Evolutionary conservation across 495 filamentous ascomycete species (phyloP).

Genomic region (Penicillium robsamsonii): DNA sequence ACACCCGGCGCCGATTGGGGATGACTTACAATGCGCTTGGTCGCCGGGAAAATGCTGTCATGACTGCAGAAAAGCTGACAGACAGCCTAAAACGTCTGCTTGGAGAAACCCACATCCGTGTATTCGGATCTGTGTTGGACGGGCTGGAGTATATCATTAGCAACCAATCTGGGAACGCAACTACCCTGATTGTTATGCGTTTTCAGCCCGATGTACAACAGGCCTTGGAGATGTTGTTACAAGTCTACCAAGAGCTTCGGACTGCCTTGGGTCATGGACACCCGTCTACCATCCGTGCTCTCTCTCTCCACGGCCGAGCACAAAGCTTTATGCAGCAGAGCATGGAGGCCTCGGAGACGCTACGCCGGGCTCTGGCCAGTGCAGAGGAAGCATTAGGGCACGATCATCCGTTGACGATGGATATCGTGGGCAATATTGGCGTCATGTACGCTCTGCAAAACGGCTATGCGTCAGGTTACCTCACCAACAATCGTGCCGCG

Average conservation of each 20-base stretch:
- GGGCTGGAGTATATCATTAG: slow-evolving; percentile 27
- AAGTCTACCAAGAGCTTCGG: slow-evolving; percentile 26
- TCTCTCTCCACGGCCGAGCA: slow-evolving; percentile 26
- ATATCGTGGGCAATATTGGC: slow-evolving; percentile 32
- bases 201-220: slow-evolving; percentile 21
- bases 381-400: slow-evolving; percentile 33
- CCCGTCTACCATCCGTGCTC: slow-evolving; percentile 29
- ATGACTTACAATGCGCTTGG: slow-evolving; percentile 25
- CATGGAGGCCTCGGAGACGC: slow-evolving; percentile 30
- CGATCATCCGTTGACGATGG: slow-evolving; percentile 31
- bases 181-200: slow-evolving; percentile 8
- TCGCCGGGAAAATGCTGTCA: slow-evolving; percentile 28
- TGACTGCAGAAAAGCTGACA: slow-evolving; percentile 27
- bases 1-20: slow-evolving; percentile 34
- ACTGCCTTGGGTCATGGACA: slow-evolving; percentile 24
- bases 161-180: slow-evolving; percentile 17
- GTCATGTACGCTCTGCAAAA: slow-evolving; percentile 33
- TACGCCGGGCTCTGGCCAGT: slow-evolving; percentile 36
- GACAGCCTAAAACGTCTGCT: slow-evolving; percentile 26
- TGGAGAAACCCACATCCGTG: slow-evolving; percentile 34
- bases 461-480: slow-evolving; percentile 1
- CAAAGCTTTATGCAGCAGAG: slow-evolving; percentile 22
- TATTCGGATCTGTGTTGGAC: slow-evolving; percentile 25
- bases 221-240: slow-evolving; percentile 17
- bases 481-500: slow-evolving; percentile 12